phyloP scores from a whole-genome alignment of 177 flowering plant species.

The Tripterygium wilfordii region DNA sequence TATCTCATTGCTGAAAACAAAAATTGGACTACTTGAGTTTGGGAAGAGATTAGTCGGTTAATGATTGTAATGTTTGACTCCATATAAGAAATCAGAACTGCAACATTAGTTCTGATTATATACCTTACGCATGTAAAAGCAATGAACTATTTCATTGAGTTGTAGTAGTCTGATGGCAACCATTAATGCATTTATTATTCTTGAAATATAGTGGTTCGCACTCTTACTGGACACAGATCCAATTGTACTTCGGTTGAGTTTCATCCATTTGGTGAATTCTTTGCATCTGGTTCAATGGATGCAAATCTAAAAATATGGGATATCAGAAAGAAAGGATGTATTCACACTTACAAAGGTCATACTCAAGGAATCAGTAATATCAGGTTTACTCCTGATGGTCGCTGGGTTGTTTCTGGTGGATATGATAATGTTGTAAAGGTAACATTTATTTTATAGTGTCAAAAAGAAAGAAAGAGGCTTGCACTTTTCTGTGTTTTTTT shows the following conservation, averaged over 20 bases:
- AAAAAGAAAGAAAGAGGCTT: background rate
- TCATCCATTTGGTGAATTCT: slow-evolving; percentile 94
- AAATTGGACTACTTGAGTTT: background rate
- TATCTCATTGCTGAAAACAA: background rate
- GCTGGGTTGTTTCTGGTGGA: slow-evolving; percentile 97
- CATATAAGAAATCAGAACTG: background rate
- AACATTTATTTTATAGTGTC: slow-evolving; percentile 7
- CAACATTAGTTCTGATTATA: background rate
- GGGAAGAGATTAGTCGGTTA: no score
- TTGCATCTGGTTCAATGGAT: slow-evolving; percentile 87
- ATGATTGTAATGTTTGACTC: background rate
- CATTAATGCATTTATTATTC: no score
- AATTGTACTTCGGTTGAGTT: slow-evolving; percentile 77
- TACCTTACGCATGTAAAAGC: no score
- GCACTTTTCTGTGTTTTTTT: background rate
- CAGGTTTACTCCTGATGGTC: slow-evolving; percentile 87
- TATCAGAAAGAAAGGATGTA: slow-evolving; percentile 88
- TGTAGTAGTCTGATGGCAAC: no score
- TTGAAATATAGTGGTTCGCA: slow-evolving; percentile 84
- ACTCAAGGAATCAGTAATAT: slow-evolving; percentile 64
- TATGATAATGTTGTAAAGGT: slow-evolving; percentile 82
- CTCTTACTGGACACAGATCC: slow-evolving; percentile 76
- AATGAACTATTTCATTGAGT: no score
- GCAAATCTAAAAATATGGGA: slow-evolving; percentile 85
- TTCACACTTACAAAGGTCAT: slow-evolving; percentile 91